Evolutionary conservation across 2,329 filamentous ascomycete genomes (phyloP).

Genomic region (Penicillium sclerotigenum): DNA sequence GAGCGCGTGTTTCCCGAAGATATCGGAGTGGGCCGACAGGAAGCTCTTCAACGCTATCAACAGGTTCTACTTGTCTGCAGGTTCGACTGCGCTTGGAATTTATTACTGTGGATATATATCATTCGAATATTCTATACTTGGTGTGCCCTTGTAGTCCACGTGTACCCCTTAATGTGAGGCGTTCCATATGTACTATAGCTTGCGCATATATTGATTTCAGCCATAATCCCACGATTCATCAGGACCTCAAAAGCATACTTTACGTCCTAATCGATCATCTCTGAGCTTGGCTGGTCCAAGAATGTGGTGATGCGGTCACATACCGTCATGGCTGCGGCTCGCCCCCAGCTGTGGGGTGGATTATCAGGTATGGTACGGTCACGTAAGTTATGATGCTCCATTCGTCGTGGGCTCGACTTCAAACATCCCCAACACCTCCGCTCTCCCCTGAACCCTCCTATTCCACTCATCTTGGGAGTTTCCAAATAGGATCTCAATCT

Average conservation of each 20-base stretch:
- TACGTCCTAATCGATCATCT: background rate
- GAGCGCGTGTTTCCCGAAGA: conserved; percentile 22
- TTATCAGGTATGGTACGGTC: conserved; percentile 24
- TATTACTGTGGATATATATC: background rate
- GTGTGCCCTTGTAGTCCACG: background rate
- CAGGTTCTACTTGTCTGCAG: background rate
- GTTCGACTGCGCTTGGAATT: background rate
- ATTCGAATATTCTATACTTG: background rate
- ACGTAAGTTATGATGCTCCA: conserved; percentile 29
- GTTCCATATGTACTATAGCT: background rate
- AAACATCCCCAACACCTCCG: conserved; percentile 19
- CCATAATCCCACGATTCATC: background rate
- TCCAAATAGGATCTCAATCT: conserved; percentile 4
- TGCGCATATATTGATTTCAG: background rate
- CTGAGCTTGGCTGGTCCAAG: background rate
- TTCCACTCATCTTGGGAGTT: conserved; percentile 16
- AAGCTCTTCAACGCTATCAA: background rate
- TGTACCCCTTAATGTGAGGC: background rate
- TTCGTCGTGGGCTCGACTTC: conserved; percentile 20
- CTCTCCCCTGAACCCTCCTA: conserved; percentile 17
- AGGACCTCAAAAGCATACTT: background rate
- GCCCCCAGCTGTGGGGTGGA: conserved; percentile 15
- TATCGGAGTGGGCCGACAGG: conserved; percentile 27
- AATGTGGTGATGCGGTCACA: conserved; percentile 14
- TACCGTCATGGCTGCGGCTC: conserved; percentile 15